These are phyloP conservation scores for Coniferiporia weirii DNA, from an alignment of 1,284 basidiomycete genomes.

Conservation along the genomic window DNA sequence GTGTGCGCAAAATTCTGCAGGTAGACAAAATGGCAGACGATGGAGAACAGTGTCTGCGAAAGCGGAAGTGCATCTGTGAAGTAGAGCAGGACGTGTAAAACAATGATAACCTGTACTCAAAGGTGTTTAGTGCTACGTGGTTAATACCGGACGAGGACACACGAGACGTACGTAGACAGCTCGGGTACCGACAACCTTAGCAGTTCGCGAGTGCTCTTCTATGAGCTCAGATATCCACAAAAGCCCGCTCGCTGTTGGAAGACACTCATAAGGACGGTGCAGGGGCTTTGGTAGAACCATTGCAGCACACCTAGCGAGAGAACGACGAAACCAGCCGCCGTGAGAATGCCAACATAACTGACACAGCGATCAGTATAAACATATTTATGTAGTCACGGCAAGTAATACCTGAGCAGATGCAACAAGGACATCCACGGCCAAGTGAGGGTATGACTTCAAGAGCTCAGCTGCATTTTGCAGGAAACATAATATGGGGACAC, in stretches of 20 bases:
- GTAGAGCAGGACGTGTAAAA: constrained; percentile 73
- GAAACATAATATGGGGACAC: too few relatives aligned
- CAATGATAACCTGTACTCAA: constrained; percentile 65
- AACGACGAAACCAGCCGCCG: constrained; percentile 14
- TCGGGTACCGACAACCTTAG: constrained; percentile 77
- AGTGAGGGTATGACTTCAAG: neutral
- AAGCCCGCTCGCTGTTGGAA: constrained; percentile 74
- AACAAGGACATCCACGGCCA: constrained; percentile 14
- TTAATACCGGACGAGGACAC: neutral
- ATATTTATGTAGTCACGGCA: neutral
- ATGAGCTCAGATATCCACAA: constrained; percentile 92
- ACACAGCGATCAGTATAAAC: neutral
- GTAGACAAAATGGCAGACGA: constrained; percentile 81
- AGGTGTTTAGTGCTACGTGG: neutral
- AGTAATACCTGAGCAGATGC: constrained; percentile 15
- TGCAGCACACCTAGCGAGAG: constrained; percentile 15
- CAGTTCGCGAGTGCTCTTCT: constrained; percentile 81
- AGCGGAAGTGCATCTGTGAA: constrained; percentile 77
- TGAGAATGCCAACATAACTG: constrained; percentile 16
- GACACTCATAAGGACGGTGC: neutral
- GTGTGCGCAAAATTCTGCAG: constrained; percentile 82
- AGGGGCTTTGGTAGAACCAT: neutral
- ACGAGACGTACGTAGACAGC: constrained; percentile 72
- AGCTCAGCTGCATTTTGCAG: neutral
- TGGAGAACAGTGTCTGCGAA: constrained; percentile 69